These are phyloP conservation scores for Scytalidium lignicola DNA, from an alignment of 2,329 filamentous ascomycete genomes.

Conservation along the genomic window DNA sequence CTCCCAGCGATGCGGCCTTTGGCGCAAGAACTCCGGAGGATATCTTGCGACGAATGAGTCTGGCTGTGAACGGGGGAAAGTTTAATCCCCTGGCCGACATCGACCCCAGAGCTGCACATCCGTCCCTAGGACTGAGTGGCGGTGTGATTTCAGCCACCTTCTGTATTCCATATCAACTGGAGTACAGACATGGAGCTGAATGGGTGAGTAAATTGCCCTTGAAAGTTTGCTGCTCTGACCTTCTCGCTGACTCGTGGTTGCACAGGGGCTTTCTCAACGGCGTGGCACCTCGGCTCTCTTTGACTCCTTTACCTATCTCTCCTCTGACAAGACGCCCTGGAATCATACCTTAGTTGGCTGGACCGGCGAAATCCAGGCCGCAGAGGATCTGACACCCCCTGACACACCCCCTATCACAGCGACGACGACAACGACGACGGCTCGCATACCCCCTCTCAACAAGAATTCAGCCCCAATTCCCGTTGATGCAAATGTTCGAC, in stretches of 20 bases:
- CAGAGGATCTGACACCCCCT: constrained; percentile 41
- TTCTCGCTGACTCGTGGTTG: constrained; percentile 12
- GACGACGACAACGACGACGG: constrained; percentile 36
- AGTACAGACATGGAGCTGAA: constrained; percentile 52
- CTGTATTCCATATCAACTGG: constrained; percentile 55
- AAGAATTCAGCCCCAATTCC: constrained; percentile 77
- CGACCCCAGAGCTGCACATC: constrained; percentile 45
- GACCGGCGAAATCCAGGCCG: constrained; percentile 77
- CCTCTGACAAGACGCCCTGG: constrained; percentile 79
- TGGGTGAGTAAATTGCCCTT: constrained; percentile 48
- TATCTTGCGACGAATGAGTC: constrained; percentile 39
- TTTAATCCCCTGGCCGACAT: constrained; percentile 49
- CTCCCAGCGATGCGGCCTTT: constrained; percentile 22
- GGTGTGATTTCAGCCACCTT: constrained; percentile 64
- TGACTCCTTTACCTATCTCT: constrained; percentile 82
- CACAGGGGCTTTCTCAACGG: constrained; percentile 67
- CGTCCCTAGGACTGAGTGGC: constrained; percentile 54
- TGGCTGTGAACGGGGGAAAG: constrained; percentile 28
- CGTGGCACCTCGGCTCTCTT: constrained; percentile 88
- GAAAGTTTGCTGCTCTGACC: background rate
- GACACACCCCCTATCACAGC: constrained; percentile 35
- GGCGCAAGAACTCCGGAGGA: constrained; percentile 35
- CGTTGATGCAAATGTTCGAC: constrained; percentile 54
- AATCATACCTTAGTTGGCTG: constrained; percentile 90
- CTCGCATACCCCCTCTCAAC: constrained; percentile 52